Evolutionary conservation across 1,284 basidiomycete species (phyloP).

Genomic region (Trichosporon asahii): DNA sequence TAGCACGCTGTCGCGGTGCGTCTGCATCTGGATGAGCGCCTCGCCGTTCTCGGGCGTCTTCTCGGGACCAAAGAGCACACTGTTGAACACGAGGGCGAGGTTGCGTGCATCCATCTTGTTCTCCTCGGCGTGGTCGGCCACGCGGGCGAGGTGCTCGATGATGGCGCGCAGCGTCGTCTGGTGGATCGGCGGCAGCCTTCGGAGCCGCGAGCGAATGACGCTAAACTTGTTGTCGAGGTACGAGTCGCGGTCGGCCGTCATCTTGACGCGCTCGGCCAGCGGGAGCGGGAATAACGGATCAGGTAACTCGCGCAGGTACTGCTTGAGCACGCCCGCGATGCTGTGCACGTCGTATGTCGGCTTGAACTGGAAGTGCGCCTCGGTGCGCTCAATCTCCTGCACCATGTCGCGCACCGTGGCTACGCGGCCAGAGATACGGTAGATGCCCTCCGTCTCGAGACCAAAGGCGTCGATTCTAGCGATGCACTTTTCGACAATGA

Average conservation of each 20-base stretch:
- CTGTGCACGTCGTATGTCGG: constrained; percentile 79
- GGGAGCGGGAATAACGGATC: constrained; percentile 87
- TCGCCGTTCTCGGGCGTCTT: constrained; percentile 66
- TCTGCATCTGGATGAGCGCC: constrained; percentile 63
- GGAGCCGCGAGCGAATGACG: constrained; percentile 72
- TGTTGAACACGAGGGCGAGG: constrained; percentile 75
- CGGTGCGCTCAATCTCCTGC: constrained; percentile 85
- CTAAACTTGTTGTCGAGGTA: constrained; percentile 69
- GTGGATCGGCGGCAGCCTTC: constrained; percentile 78
- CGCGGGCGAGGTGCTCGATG: constrained; percentile 80
- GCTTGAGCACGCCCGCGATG: constrained; percentile 88
- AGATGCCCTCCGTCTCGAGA: constrained; percentile 72
- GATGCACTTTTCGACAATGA: constrained; percentile 79
- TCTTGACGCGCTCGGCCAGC: constrained; percentile 75
- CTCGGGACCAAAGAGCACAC: constrained; percentile 84
- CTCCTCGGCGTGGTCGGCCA: constrained; percentile 64
- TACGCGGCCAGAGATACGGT: constrained; percentile 65
- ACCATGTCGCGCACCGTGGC: constrained; percentile 73
- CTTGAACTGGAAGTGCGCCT: constrained; percentile 74
- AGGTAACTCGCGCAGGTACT: constrained; percentile 79
- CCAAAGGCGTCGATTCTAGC: constrained; percentile 74
- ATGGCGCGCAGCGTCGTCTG: constrained; percentile 82
- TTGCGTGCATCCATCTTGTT: constrained; percentile 89
- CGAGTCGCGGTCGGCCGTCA: constrained; percentile 69
- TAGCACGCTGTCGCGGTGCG: constrained; percentile 77